Percentiles rank a stretch among this genome's conserved stretches.
These are phyloP conservation scores for Raffaelea arxii DNA, from an alignment of 2,329 filamentous ascomycete species.

Conservation along the genomic window DNA sequence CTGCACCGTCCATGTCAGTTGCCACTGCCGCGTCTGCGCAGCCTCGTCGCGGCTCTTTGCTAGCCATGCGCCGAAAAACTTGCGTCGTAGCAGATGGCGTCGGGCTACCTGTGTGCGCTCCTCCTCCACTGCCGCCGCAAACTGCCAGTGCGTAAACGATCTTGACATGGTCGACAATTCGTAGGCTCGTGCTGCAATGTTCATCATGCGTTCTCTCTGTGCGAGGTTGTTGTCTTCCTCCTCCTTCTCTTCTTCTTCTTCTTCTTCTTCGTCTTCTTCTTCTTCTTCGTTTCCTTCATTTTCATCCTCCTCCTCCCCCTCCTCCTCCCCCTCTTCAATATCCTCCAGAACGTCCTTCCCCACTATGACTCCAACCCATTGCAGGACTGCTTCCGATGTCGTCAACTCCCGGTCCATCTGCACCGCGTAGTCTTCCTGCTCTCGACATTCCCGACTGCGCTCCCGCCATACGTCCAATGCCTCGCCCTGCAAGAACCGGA, in stretches of 20 bases:
- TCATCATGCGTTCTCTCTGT: slow-evolving; percentile 36
- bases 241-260: neutral
- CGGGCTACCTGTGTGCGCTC: slow-evolving; percentile 58
- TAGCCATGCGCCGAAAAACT: slow-evolving; percentile 61
- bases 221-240: slow-evolving; percentile 8
- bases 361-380: slow-evolving; percentile 8
- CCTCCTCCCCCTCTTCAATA: neutral
- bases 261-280: neutral
- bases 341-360: neutral
- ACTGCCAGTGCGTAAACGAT: slow-evolving; percentile 60
- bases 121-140: slow-evolving; percentile 52
- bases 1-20: slow-evolving; percentile 16
- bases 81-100: slow-evolving; percentile 58
- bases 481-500: slow-evolving; percentile 9
- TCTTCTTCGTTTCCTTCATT: neutral
- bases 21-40: slow-evolving; percentile 32
- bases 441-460: neutral
- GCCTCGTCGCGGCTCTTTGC: slow-evolving; percentile 54
- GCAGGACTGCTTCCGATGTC: slow-evolving; percentile 10
- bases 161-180: slow-evolving; percentile 56
- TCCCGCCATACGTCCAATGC: slow-evolving; percentile 7
- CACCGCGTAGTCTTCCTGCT: slow-evolving; percentile 8
- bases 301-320: neutral
- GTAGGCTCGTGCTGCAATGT: slow-evolving; percentile 52
- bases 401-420: slow-evolving; percentile 13